Evolutionary conservation across 495 filamentous ascomycete species (phyloP).

Genomic region (Melanomma pulvis-pyrius): DNA sequence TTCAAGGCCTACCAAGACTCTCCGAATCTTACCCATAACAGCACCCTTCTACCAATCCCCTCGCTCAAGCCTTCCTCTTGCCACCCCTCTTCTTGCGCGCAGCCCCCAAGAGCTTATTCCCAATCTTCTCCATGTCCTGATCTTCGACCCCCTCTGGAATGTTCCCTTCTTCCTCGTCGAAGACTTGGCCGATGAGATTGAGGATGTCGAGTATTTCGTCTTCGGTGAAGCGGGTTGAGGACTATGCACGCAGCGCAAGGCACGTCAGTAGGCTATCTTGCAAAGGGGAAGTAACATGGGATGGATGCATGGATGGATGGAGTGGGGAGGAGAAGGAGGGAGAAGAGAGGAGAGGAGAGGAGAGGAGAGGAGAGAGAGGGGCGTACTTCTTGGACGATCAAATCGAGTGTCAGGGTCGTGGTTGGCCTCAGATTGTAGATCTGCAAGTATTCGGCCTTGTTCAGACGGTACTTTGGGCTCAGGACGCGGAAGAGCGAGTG

Average conservation of each 20-base stretch:
- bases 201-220: constrained; percentile 14
- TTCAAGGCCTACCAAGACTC: too few species aligned
- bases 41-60: not conserved
- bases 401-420: constrained; percentile 8
- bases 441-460: constrained; percentile 34
- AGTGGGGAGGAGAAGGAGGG: not conserved
- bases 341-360: not conserved
- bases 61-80: not conserved
- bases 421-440: constrained; percentile 31
- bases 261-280: not conserved
- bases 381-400: constrained; percentile 34
- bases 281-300: not conserved
- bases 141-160: constrained; percentile 22
- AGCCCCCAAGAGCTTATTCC: constrained; percentile 15
- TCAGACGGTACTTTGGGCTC: constrained; percentile 26
- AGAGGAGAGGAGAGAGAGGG: constrained; percentile 57
- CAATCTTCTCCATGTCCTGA: constrained; percentile 22
- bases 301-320: not conserved
- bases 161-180: constrained; percentile 13
- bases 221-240: constrained; percentile 7
- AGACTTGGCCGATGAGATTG: not conserved
- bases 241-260: not conserved
- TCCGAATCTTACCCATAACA: not conserved
- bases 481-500: constrained; percentile 27
- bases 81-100: constrained; percentile 10